phyloP scores from a whole-genome alignment of 805 yeast genomes.

The Suhomyces xylopsoci region DNA sequence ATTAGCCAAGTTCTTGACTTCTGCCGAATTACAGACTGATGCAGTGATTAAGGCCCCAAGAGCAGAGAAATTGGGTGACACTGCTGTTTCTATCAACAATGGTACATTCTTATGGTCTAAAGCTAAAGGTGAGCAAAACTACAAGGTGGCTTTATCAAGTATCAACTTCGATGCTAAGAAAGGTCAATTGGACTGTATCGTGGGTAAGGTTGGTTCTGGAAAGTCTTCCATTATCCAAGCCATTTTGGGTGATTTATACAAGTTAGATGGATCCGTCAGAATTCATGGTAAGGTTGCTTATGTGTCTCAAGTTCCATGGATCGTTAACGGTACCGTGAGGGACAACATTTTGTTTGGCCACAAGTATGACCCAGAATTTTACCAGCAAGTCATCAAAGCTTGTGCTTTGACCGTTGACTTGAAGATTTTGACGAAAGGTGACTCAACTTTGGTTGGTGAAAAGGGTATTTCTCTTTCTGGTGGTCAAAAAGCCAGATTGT shows the following conservation, averaged over 20 bases:
- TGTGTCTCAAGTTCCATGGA: conserved; percentile 95
- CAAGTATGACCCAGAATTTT: conserved; percentile 75
- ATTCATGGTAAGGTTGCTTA: conserved; percentile 82
- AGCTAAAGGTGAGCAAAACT: conserved; percentile 51
- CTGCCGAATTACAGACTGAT: conserved; percentile 80
- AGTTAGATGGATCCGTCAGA: conserved; percentile 66
- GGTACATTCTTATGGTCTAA: conserved; percentile 81
- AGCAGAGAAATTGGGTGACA: conserved; percentile 59
- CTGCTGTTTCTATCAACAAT: conserved; percentile 55
- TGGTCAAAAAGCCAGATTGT: conserved; percentile 94
- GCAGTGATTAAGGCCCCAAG: conserved; percentile 57
- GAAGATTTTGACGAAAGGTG: conserved; percentile 81
- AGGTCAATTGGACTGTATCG: conserved; percentile 80
- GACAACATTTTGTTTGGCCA: conserved; percentile 92
- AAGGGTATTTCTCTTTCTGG: conserved; percentile 96
- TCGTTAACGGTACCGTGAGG: conserved; percentile 88
- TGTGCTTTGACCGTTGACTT: conserved; percentile 85
- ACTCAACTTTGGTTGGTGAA: conserved; percentile 91
- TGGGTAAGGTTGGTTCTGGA: conserved; percentile 89
- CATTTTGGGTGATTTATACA: conserved; percentile 77
- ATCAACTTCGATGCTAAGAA: conserved; percentile 63
- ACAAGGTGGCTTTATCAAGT: conserved; percentile 63
- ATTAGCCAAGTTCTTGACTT: conserved; percentile 65
- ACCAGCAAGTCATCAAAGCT: conserved; percentile 75
- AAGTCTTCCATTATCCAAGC: conserved; percentile 81